Evolutionary conservation across 2,329 filamentous ascomycete species (phyloP).

Genomic region (Pezicula carpinea): DNA sequence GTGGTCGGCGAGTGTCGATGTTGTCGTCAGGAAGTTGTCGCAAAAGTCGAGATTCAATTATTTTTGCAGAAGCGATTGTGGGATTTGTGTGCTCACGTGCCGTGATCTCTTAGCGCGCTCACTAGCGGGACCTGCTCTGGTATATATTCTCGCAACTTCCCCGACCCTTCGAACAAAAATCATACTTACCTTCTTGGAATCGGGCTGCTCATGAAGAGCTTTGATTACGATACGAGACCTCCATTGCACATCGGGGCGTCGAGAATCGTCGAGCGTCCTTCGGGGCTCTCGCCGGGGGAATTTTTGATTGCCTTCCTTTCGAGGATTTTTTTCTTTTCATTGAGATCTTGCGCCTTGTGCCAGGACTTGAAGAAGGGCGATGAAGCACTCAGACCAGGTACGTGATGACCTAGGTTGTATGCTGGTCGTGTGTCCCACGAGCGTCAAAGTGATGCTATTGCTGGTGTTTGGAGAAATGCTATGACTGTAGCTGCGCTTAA

Average conservation of each 20-base stretch:
- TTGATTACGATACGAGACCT: constrained; percentile 36
- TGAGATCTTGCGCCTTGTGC: constrained; percentile 26
- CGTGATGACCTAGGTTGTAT: neutral
- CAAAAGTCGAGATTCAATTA: constrained; percentile 6
- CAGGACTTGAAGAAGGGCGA: constrained; percentile 33
- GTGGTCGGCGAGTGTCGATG: constrained; percentile 25
- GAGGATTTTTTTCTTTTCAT: constrained; percentile 30
- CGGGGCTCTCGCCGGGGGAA: constrained; percentile 29
- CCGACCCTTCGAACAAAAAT: constrained; percentile 14
- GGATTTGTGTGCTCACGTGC: neutral
- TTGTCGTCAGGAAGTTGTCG: constrained; percentile 13
- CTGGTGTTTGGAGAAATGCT: too few species aligned
- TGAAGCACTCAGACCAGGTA: too few species aligned
- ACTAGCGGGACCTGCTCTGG: neutral
- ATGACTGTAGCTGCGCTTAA: neutral
- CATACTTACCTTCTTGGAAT: constrained; percentile 34
- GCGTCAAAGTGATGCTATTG: too few species aligned
- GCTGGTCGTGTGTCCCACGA: too few species aligned
- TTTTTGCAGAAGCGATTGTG: constrained; percentile 1
- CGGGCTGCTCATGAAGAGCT: constrained; percentile 25
- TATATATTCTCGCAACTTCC: constrained; percentile 9
- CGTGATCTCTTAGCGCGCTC: neutral
- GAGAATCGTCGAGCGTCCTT: constrained; percentile 32
- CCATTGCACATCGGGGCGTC: constrained; percentile 54
- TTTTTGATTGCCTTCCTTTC: constrained; percentile 29